A percentile compares a stretch with the other conserved stretches of the same genome.
phyloP scores from a whole-genome alignment of 306 rosid genomes.

The Glycyrrhiza uralensis region DNA sequence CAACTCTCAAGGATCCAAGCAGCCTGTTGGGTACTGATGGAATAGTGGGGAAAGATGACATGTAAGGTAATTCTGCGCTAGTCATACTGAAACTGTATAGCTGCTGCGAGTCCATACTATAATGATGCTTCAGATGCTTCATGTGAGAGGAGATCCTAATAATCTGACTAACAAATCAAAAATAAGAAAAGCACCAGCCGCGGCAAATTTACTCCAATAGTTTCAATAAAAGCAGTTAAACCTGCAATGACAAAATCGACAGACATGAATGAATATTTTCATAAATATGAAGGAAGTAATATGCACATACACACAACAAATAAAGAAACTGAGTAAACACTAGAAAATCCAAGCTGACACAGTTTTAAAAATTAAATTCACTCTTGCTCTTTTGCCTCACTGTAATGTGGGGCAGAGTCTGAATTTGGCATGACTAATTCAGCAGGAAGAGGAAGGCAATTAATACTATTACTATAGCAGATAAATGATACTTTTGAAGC shows the following conservation, averaged over 20 bases:
- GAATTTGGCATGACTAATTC: neutral
- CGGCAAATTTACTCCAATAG: neutral
- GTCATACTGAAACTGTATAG: constrained; percentile 49
- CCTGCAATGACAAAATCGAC: constrained; percentile 44
- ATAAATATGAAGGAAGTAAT: neutral
- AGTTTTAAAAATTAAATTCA: neutral
- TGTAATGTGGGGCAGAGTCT: neutral
- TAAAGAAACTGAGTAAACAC: neutral
- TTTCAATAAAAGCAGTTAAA: constrained; percentile 13
- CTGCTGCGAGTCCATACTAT: constrained; percentile 76
- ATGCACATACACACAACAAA: neutral
- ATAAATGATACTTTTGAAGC: neutral
- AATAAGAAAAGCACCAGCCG: constrained; percentile 15
- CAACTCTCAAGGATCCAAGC: constrained; percentile 62
- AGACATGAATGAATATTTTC: constrained; percentile 1
- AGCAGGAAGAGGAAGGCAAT: neutral
- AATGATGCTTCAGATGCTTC: constrained; percentile 41
- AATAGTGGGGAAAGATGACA: constrained; percentile 51
- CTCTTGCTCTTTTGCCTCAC: neutral
- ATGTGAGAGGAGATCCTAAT: neutral
- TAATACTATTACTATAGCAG: neutral
- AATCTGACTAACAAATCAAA: constrained; percentile 1
- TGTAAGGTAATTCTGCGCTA: constrained; percentile 52
- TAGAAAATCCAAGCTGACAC: neutral
- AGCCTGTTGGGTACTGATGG: constrained; percentile 52